A percentile compares a stretch with the other conserved stretches of the same genome.
Conservation (phyloP, 2,329 filamentous ascomycete genomes). For the Cladophialophora carrionii region DNA sequence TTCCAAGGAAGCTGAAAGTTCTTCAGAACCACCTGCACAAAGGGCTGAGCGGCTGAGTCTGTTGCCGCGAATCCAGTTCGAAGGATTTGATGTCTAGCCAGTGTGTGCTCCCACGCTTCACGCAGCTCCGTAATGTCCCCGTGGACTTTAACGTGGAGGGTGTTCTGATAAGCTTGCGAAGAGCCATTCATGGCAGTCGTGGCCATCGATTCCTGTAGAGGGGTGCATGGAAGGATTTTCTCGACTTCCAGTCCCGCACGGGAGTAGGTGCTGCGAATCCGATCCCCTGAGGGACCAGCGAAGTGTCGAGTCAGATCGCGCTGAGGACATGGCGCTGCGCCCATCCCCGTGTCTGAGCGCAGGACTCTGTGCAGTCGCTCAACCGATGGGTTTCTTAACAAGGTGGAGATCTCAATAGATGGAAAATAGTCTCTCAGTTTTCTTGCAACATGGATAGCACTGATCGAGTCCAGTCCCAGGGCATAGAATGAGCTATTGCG, state of each 20-base stretch:
- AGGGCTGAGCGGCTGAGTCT: constrained; percentile 62
- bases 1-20: constrained; percentile 52
- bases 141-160: constrained; percentile 65
- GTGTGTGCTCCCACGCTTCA: constrained; percentile 65
- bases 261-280: constrained; percentile 15
- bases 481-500: constrained; percentile 73
- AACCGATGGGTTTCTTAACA: constrained; percentile 72
- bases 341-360: not conserved
- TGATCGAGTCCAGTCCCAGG: constrained; percentile 82
- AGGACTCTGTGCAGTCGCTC: constrained; percentile 56
- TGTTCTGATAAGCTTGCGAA: constrained; percentile 70
- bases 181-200: constrained; percentile 55
- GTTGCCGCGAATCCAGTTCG: constrained; percentile 75
- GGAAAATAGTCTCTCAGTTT: constrained; percentile 55
- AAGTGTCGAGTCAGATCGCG: constrained; percentile 1
- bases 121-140: constrained; percentile 57
- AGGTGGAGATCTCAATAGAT: constrained; percentile 66
- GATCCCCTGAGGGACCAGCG: constrained; percentile 5
- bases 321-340: not conserved
- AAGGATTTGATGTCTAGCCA: constrained; percentile 72
- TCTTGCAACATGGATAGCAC: constrained; percentile 71
- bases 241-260: constrained; percentile 48
- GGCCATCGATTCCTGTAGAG: constrained; percentile 86
- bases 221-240: constrained; percentile 76
- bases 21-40: constrained; percentile 71